Evolutionary conservation across 2,329 filamentous ascomycete genomes (phyloP).

Genomic region (Acrodontium crateriforme): DNA sequence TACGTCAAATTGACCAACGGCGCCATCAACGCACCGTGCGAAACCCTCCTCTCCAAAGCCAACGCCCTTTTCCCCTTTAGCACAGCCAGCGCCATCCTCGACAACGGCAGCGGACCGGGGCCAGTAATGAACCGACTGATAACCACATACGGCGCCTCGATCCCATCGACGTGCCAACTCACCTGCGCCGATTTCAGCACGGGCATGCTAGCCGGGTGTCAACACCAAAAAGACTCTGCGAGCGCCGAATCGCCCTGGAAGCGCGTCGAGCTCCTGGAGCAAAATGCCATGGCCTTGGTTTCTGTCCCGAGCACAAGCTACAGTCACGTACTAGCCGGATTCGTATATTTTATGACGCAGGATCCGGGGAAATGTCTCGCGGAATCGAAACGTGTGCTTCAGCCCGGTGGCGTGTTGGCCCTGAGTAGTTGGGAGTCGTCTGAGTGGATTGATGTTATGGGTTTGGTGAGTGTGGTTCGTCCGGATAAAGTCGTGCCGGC

Average conservation of each 20-base stretch:
- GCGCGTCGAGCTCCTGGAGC: slow-evolving; percentile 11
- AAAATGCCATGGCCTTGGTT: slow-evolving; percentile 17
- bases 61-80: slow-evolving; percentile 15
- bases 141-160: slow-evolving; percentile 7
- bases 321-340: slow-evolving; percentile 20
- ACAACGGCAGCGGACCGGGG: slow-evolving; percentile 21
- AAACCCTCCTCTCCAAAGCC: slow-evolving; percentile 11
- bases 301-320: slow-evolving; percentile 10
- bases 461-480: slow-evolving; percentile 7
- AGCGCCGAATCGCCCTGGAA: slow-evolving; percentile 11
- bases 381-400: slow-evolving; percentile 15
- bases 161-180: slow-evolving; percentile 10
- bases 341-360: slow-evolving; percentile 20
- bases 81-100: slow-evolving; percentile 17
- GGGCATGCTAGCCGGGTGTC: slow-evolving; percentile 17
- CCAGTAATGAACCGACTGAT: slow-evolving; percentile 15
- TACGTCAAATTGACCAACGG: slow-evolving; percentile 11
- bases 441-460: slow-evolving; percentile 18
- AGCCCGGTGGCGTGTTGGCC: slow-evolving; percentile 11
- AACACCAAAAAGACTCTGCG: slow-evolving; percentile 5
- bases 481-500: slow-evolving; percentile 9
- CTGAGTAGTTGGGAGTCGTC: slow-evolving; percentile 16
- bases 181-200: slow-evolving; percentile 17
- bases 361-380: slow-evolving; percentile 13
- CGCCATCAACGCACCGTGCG: slow-evolving; percentile 9